Percentiles rank a stretch among this genome's conserved stretches.
These are phyloP conservation scores for Carnegiea gigantea DNA, from an alignment of 179 eudicot genomes.

Conservation along the genomic window DNA sequence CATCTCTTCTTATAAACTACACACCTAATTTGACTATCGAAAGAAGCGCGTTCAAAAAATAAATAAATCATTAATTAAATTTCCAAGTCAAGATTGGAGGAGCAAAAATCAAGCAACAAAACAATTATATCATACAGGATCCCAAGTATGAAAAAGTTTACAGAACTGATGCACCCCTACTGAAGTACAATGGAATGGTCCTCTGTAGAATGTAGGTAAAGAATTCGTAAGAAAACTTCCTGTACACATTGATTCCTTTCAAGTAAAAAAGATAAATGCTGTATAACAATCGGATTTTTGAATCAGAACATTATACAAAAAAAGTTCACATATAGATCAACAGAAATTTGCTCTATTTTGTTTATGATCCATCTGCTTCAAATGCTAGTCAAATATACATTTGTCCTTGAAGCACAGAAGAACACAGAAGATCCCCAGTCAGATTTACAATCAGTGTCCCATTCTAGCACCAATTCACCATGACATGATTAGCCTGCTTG, in stretches of 20 bases:
- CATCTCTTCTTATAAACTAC: too few relatives aligned
- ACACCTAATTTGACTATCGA: too few relatives aligned
- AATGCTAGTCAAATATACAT: slow-evolving; percentile 21
- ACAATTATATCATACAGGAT: slow-evolving; percentile 14
- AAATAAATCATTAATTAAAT: too few relatives aligned
- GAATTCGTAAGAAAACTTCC: slow-evolving; percentile 24
- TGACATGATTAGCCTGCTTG: slow-evolving; percentile 15
- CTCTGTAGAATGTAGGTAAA: slow-evolving; percentile 19
- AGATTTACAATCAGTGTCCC: slow-evolving; percentile 9
- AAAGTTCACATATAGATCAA: slow-evolving; percentile 14
- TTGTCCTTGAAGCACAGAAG: slow-evolving; percentile 8
- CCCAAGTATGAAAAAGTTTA: slow-evolving; percentile 10
- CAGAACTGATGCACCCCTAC: slow-evolving; percentile 25
- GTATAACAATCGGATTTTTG: background rate
- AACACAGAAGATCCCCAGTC: slow-evolving; percentile 7
- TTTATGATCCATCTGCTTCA: slow-evolving; percentile 11
- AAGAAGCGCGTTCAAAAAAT: too few relatives aligned
- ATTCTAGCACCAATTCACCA: slow-evolving; percentile 1
- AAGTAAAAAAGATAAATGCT: slow-evolving; percentile 5
- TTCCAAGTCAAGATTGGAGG: too few relatives aligned
- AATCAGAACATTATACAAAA: slow-evolving; percentile 16
- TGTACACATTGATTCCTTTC: slow-evolving; percentile 26
- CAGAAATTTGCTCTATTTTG: background rate
- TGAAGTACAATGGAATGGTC: slow-evolving; percentile 13
- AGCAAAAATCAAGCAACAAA: slow-evolving; percentile 1